Base-by-base conservation (phyloP, 352 stramenopile species). In the Sclerospora graminicola region DNA sequence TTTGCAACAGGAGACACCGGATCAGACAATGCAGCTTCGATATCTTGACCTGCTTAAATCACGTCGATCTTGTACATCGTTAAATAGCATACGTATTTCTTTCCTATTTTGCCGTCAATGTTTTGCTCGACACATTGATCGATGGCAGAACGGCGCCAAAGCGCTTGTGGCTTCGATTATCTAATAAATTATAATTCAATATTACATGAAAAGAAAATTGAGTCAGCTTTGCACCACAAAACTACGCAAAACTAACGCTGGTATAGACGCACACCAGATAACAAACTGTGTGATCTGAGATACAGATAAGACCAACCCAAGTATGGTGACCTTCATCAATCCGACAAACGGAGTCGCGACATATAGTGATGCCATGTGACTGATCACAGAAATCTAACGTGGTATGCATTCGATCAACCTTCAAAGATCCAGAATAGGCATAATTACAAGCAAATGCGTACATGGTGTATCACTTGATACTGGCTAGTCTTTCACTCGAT, bases 301-400 rank as follows among this genome's bases (percentile, higher is more conserved):
- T 32, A 89, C 30, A 0, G 80, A 84, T n/a, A 89, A 53, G 26
- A 87, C 40, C 14, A 84, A 69, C 24, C 80, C 80, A 5, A 92
- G 66, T n/a, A 88, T 86, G 9, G 80, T 92, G 45, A 92, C 68
- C 57, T 92, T 80, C 80, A 89, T 92, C 37, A 92, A 54, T 1
- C 75, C 77, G 54, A 82, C 71, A 37, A 89, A 89, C 19, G 77
- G 70, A 26, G 69, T 60, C 13, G 68, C 67, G 41, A 70, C 84
- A 51, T 73, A 85, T 45, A 89, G 67, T 20, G 80, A 82, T 6
- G 89, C 54, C 16, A 85, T 37, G 16, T 70, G 86, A 49, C 77
- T 88, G 16, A 89, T 57, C 23, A 92, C n/a, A n/a, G n/a, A n/a
- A n/a, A n/a, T n/a, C n/a, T n/a, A n/a, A n/a, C n/a, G n/a, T n/a